These are phyloP conservation scores for Rhizopogon roseolus DNA, from an alignment of 768 basidiomycete species.

Conservation along the genomic window DNA sequence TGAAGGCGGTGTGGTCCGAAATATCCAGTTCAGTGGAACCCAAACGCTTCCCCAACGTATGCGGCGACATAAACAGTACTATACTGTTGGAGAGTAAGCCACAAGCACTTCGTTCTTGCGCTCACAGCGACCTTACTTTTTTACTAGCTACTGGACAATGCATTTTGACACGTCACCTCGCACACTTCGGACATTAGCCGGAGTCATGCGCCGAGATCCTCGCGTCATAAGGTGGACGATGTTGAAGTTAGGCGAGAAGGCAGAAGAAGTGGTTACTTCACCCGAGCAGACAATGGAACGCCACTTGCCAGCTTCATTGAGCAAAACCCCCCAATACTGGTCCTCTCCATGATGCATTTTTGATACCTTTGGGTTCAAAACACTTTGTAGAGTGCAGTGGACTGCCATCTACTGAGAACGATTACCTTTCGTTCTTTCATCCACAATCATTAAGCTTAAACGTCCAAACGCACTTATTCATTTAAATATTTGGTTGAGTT, in stretches of 20 bases:
- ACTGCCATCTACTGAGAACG: too few relatives aligned
- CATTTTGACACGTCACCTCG: conserved; percentile 84
- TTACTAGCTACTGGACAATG: conserved; percentile 80
- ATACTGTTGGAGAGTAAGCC: conserved; percentile 74
- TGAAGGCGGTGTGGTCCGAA: conserved; percentile 78
- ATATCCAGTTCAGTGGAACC: conserved; percentile 72
- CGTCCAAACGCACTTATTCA: too few relatives aligned
- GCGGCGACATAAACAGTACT: conserved; percentile 53
- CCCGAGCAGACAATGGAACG: conserved; percentile 39
- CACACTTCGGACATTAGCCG: conserved; percentile 56
- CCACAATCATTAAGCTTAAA: too few relatives aligned
- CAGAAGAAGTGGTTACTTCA: conserved; percentile 60
- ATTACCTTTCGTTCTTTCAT: too few relatives aligned
- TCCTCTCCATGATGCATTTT: not conserved
- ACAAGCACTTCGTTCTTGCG: not conserved
- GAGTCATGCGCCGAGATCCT: conserved; percentile 71
- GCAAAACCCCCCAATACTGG: not conserved
- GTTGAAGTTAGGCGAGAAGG: conserved; percentile 69
- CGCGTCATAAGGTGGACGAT: conserved; percentile 81
- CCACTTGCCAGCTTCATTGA: not conserved
- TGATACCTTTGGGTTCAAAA: not conserved
- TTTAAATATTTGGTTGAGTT: too few relatives aligned
- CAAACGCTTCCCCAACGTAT: conserved; percentile 69
- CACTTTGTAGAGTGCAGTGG: not conserved
- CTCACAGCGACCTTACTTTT: conserved; percentile 2